These are phyloP conservation scores for Berberis vulgaris DNA, from an alignment of 164 flowering plant genomes.

Conservation along the genomic window DNA sequence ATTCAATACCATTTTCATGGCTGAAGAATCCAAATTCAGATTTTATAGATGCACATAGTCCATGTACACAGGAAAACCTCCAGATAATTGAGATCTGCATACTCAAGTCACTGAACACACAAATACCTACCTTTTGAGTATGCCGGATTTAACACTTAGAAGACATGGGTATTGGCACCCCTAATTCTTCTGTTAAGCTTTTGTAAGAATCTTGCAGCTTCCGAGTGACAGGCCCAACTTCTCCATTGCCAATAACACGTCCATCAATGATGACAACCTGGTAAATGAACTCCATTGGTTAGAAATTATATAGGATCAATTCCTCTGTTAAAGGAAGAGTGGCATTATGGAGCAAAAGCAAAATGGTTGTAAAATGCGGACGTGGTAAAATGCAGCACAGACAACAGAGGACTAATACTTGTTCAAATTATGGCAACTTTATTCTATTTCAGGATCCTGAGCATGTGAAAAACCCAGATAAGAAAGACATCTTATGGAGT, in stretches of 20 bases:
- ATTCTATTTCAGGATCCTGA: too few species aligned
- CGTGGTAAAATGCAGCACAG: too few species aligned
- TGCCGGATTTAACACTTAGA: neutral
- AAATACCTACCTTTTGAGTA: neutral
- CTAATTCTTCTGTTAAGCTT: constrained; percentile 45
- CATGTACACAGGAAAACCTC: too few species aligned
- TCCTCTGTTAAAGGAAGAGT: neutral
- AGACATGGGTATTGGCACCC: constrained; percentile 66
- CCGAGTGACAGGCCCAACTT: constrained; percentile 77
- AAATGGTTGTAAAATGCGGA: too few species aligned
- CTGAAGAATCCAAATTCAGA: too few species aligned
- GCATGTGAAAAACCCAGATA: too few species aligned
- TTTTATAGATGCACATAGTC: too few species aligned
- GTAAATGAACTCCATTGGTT: neutral
- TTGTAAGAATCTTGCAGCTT: constrained; percentile 60
- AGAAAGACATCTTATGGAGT: too few species aligned
- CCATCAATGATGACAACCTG: constrained; percentile 87
- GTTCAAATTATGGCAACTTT: too few species aligned
- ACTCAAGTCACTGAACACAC: neutral
- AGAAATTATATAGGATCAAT: neutral
- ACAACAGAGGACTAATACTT: too few species aligned
- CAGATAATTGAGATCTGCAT: neutral
- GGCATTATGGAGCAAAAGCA: neutral
- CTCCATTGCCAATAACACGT: constrained; percentile 69
- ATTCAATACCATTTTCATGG: too few species aligned